Conservation (phyloP, 208 protist genomes). For the Porcisia hertigi region DNA sequence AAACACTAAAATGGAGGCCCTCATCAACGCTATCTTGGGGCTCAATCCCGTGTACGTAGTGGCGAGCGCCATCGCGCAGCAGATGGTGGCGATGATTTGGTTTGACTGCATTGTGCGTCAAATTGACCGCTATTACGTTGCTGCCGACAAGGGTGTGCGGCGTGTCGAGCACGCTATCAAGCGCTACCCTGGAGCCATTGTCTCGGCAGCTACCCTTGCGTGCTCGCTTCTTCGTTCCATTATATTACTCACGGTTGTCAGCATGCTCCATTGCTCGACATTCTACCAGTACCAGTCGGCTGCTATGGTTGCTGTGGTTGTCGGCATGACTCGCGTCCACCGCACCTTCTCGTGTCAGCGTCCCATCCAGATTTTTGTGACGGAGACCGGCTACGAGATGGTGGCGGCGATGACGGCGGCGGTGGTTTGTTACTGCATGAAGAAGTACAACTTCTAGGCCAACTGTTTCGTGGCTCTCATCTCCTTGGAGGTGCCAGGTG, state of each 20-base stretch:
- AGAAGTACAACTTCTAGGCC: slow-evolving; percentile 49
- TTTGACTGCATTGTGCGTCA: slow-evolving; percentile 75
- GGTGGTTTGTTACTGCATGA: slow-evolving; percentile 65
- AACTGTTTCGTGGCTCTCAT: neutral
- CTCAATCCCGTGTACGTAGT: slow-evolving; percentile 61
- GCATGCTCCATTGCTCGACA: slow-evolving; percentile 43
- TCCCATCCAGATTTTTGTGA: slow-evolving; percentile 74
- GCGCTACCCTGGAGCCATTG: slow-evolving; percentile 51
- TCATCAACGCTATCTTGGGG: slow-evolving; percentile 24
- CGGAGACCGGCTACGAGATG: slow-evolving; percentile 75
- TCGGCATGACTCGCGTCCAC: slow-evolving; percentile 61
- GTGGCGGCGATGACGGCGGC: slow-evolving; percentile 59
- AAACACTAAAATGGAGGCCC: slow-evolving; percentile 16
- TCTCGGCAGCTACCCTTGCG: slow-evolving; percentile 46
- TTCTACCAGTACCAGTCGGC: slow-evolving; percentile 67
- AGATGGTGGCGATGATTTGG: slow-evolving; percentile 77
- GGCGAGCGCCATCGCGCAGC: slow-evolving; percentile 55
- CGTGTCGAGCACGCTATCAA: slow-evolving; percentile 74
- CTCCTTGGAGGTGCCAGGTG: neutral
- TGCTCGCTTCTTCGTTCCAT: slow-evolving; percentile 49
- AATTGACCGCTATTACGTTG: slow-evolving; percentile 74
- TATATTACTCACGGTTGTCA: slow-evolving; percentile 43
- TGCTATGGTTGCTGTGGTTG: slow-evolving; percentile 47
- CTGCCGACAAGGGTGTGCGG: slow-evolving; percentile 88
- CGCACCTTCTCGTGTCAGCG: slow-evolving; percentile 76